Conservation (phyloP, 805 yeast genomes). For the Candida taoyuanica region DNA sequence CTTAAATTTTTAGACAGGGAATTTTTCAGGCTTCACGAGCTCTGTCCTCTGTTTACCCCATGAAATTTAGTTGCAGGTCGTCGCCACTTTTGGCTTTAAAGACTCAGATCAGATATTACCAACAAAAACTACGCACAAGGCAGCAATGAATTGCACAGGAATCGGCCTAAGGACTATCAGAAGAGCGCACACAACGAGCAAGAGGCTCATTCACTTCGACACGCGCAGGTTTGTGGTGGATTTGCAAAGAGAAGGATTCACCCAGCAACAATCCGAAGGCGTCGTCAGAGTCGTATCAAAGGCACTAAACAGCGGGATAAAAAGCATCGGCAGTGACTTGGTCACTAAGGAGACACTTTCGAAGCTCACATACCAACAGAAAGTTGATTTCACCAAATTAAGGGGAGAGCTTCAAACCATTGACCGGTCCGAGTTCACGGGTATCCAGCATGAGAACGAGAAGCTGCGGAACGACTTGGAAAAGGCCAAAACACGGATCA, state of each 20-base stretch:
- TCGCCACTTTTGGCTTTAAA: constrained; percentile 1
- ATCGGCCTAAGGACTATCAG: too few relatives aligned
- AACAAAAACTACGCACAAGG: too few relatives aligned
- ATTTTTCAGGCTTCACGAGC: too few relatives aligned
- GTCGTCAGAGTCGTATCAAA: constrained; percentile 68
- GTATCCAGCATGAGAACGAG: constrained; percentile 83
- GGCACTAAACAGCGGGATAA: constrained; percentile 78
- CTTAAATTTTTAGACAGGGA: not conserved
- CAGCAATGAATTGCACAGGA: too few relatives aligned
- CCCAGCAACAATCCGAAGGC: constrained; percentile 70
- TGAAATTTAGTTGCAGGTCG: constrained; percentile 2
- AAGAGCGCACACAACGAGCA: not conserved
- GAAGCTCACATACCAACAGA: constrained; percentile 87
- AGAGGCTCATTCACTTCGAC: constrained; percentile 21
- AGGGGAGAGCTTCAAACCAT: constrained; percentile 87
- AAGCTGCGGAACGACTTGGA: constrained; percentile 79
- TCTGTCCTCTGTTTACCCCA: not conserved
- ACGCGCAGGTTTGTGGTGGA: constrained; percentile 24
- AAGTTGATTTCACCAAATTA: constrained; percentile 92
- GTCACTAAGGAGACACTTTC: constrained; percentile 84
- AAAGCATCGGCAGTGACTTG: constrained; percentile 65
- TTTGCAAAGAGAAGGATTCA: constrained; percentile 59
- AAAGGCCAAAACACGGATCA: constrained; percentile 74
- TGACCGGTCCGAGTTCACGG: constrained; percentile 81
- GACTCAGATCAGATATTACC: too few relatives aligned